Evolutionary conservation across 2,329 filamentous ascomycete species (phyloP).

Genomic region (Penicillium paneum): DNA sequence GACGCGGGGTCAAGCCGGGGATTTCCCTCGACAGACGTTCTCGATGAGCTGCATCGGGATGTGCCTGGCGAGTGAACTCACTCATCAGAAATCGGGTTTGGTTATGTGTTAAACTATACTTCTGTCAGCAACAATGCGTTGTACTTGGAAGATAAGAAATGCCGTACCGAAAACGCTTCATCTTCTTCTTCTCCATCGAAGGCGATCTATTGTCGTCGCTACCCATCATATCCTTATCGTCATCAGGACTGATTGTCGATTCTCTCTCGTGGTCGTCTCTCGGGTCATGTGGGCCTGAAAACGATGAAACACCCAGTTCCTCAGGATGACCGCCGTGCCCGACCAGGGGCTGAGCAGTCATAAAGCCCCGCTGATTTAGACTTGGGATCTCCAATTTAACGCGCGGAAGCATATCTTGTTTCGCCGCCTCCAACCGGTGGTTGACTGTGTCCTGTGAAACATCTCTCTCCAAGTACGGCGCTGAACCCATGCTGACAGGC

Average conservation of each 20-base stretch:
- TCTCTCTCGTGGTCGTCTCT: conserved; percentile 20
- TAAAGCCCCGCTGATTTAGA: conserved; percentile 18
- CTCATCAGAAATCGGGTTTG: conserved; percentile 98
- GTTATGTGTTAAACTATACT: conserved; percentile 77
- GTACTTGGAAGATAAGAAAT: not conserved
- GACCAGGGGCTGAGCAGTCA: conserved; percentile 13
- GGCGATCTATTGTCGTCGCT: conserved; percentile 31
- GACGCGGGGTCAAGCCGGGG: conserved; percentile 81
- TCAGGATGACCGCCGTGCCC: conserved; percentile 16
- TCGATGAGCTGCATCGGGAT: conserved; percentile 86
- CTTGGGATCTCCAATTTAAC: conserved; percentile 29
- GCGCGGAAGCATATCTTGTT: conserved; percentile 22
- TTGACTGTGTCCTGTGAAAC: conserved; percentile 16
- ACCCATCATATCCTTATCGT: conserved; percentile 28
- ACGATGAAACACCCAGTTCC: conserved; percentile 13
- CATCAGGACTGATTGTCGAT: conserved; percentile 27
- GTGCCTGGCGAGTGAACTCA: conserved; percentile 91
- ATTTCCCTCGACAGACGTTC: conserved; percentile 86
- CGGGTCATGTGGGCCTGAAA: conserved; percentile 8
- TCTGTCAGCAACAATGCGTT: not conserved
- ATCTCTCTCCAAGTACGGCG: conserved; percentile 19
- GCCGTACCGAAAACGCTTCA: conserved; percentile 44
- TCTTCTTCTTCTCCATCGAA: conserved; percentile 40
- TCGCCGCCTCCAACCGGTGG: conserved; percentile 14
- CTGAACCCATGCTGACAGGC: conserved; percentile 9